Percentiles rank a stretch among this genome's conserved stretches.
phyloP scores from a whole-genome alignment of 768 basidiomycete genomes.

The Amyloporia xantha region DNA sequence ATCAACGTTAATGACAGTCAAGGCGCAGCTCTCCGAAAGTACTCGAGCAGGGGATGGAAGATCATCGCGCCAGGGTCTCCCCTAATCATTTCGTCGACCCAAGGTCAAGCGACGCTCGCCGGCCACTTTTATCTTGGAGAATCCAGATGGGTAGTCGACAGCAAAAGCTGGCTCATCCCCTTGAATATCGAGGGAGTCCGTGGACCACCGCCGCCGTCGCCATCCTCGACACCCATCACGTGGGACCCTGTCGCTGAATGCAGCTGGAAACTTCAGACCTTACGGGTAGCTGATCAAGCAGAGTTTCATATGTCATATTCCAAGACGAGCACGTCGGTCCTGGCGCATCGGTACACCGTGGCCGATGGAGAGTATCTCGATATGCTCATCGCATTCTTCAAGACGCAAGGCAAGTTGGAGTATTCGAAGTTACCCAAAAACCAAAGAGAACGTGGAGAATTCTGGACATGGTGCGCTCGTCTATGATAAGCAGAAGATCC shows the following conservation, averaged over 20 bases:
- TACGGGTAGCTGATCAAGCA: background rate
- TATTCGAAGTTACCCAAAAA: background rate
- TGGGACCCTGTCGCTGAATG: constrained; percentile 15
- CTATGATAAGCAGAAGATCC: background rate
- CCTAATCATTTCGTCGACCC: background rate
- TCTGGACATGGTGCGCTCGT: constrained; percentile 3
- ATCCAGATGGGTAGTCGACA: constrained; percentile 14
- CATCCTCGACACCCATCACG: background rate
- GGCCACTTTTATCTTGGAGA: background rate
- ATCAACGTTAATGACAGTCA: background rate
- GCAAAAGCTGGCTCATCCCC: constrained; percentile 14
- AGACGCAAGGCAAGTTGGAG: background rate
- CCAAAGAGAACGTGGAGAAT: background rate
- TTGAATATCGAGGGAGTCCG: constrained; percentile 8
- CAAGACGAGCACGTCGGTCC: background rate
- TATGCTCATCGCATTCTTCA: background rate
- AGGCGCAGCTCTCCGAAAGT: constrained; percentile 2
- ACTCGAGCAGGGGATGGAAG: constrained; percentile 30
- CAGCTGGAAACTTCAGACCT: constrained; percentile 5
- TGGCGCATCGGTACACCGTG: background rate
- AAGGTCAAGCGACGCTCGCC: background rate
- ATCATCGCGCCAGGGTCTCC: constrained; percentile 11
- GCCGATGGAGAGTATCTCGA: background rate
- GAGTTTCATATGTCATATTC: background rate
- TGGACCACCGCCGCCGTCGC: background rate